Base-by-base conservation (phyloP, 1,284 basidiomycete genomes). In the Rugosomyces carneus region DNA sequence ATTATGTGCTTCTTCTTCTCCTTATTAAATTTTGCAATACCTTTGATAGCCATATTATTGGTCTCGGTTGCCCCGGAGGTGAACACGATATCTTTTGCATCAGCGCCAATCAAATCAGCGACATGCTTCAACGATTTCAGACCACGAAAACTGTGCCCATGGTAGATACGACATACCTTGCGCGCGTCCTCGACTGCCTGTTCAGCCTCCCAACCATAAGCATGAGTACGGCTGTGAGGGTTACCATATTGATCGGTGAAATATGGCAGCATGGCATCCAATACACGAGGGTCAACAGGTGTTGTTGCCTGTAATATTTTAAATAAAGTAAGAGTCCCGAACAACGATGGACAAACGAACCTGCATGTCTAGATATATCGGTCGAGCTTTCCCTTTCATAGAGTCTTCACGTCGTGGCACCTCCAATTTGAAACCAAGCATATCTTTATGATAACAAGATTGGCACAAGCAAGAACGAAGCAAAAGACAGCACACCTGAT, bases 161-260 rank as follows among this genome's bases (percentile, higher is more conserved):
- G 32, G 13, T 23, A 15, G 18, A 15, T 5, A 7, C 2, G 5
- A 21, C 72, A 44, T 47, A 81, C 90, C 73, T 87, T 83, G 46
- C 95, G 81, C 5, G 92, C 94, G 57, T 87, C 81, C 63, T 99
- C 95, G 4, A 97, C 90, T 0, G 87, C 94, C 57, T 86, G 77
- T 63, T 99, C 96, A 5, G 95, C 92, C 67, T 99, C 96, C 96
- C 96, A 99, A 5, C 96, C 96, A 66, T 98, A 99, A 0, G 95
- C 93, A 66, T 99, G 96, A 23, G 96, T 99, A 49, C 94, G 82
- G 60, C 91, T 95, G 62, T 99, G 96, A 7, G 96, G 96, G 69
- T 99, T 99, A 5, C 96, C 96, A 61, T 89, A 99, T 65, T 94
- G 92, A 66, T 99, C 93, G 11, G 95, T 96, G 57, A 94, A 72